Evolutionary conservation across 257 asterid genomes (phyloP), one percentile per base, ranked within the genome.

Genomic region (Jacaranda mimosifolia): DNA sequence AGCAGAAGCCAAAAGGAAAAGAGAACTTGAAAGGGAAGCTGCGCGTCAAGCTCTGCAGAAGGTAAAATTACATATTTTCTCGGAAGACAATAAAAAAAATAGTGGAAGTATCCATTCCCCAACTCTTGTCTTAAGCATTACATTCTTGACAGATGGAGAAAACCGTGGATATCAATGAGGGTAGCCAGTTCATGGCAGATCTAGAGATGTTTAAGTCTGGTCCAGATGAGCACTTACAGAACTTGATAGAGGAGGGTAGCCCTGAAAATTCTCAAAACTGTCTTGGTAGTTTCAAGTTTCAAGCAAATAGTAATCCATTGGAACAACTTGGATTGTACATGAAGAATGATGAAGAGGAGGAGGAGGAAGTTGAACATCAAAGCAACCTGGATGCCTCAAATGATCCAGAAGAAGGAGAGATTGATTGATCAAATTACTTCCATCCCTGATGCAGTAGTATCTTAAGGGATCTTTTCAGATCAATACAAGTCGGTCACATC

Each of bases 21-120:
- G 88, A 86, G 96, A 91, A 79, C 91, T 87, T 3, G 97, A 87
- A 76, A 91, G 98, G 79, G 98, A 91, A 88, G 96, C 98, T 7
- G 97, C 97, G 49, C 94, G 98, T n/a, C 87, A 76, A 83, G 98
- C 97, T 80, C 73, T 93, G 83, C 92, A 71, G 67, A 82, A 87
- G 96, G 98, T 93, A 84, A 70, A 73, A 4, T 45, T 38, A 70
- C 32, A 36, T 62, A 13, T n/a, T 68, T 21, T 63, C 21, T 77
- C 59, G 56, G 9, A 15, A 17, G 14, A 38, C 35, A 43, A 8
- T 5, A 17, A 1, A 10, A 19, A 77, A 26, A 11, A 48, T 19
- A 56, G 7, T 26, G 18, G 64, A 13, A 5, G 5, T 19, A 13
- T 8, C 72, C 39, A 64, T 56, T 49, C 58, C 72, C 59, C 58